Evolutionary conservation across 2,329 filamentous ascomycete genomes (phyloP).

Genomic region (Basipetospora chlamydospora): DNA sequence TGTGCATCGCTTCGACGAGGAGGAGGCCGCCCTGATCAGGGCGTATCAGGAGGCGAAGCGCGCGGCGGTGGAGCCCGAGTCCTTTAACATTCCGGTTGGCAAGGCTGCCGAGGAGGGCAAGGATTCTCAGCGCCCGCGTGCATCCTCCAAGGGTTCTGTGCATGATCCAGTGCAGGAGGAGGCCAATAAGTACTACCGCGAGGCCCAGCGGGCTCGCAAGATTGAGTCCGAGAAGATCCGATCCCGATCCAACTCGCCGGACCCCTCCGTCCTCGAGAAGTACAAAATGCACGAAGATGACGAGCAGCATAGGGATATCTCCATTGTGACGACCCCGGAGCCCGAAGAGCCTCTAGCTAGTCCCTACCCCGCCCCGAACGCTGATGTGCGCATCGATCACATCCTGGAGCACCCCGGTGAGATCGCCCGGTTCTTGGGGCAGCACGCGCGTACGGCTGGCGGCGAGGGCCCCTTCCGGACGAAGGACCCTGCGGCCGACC

Average conservation of each 20-base stretch:
- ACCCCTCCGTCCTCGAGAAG: conserved; percentile 40
- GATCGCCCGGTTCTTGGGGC: conserved; percentile 20
- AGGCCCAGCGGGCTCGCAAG: conserved; percentile 36
- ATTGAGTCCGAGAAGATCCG: conserved; percentile 38
- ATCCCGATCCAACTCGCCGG: conserved; percentile 34
- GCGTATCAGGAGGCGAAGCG: conserved; percentile 31
- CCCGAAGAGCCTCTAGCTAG: conserved; percentile 22
- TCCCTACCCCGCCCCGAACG: conserved; percentile 42
- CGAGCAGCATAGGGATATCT: conserved; percentile 28
- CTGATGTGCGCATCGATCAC: conserved; percentile 49
- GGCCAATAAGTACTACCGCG: conserved; percentile 43
- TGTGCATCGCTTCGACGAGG: conserved; percentile 18
- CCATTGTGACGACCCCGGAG: conserved; percentile 39
- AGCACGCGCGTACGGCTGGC: not conserved
- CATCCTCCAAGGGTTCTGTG: too few relatives aligned
- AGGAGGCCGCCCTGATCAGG: conserved; percentile 27
- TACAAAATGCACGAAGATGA: conserved; percentile 24
- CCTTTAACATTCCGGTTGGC: conserved; percentile 25
- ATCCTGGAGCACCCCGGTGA: conserved; percentile 36
- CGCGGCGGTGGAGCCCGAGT: conserved; percentile 32
- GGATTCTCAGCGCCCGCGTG: too few relatives aligned
- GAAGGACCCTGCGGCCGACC: conserved; percentile 38
- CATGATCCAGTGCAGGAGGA: conserved; percentile 41
- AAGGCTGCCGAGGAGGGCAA: conserved; percentile 14
- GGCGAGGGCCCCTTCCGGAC: conserved; percentile 11